phyloP scores from a whole-genome alignment of 2,329 filamentous ascomycete genomes.

The Nigrospora osmanthi region DNA sequence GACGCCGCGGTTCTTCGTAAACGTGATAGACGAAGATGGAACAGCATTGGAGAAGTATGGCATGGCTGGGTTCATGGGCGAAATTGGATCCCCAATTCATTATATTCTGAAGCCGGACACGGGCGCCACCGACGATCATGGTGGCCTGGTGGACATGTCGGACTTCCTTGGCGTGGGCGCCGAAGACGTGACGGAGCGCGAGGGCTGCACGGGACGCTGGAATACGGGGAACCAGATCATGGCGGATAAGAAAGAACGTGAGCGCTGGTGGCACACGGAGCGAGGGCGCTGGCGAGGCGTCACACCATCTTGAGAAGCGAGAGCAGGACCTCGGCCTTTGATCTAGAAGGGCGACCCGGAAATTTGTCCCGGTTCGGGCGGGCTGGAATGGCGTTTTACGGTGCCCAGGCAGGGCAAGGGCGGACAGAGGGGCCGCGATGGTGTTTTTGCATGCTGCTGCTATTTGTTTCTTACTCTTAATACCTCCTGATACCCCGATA shows the following conservation, averaged over 20 bases:
- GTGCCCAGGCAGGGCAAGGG: no score
- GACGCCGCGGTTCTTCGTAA: conserved; percentile 48
- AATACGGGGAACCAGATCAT: conserved; percentile 28
- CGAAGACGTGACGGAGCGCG: conserved; percentile 30
- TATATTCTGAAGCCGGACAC: conserved; percentile 54
- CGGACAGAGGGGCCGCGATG: no score
- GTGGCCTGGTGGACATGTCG: conserved; percentile 44
- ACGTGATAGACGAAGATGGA: conserved; percentile 47
- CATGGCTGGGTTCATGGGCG: conserved; percentile 56
- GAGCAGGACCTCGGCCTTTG: no score
- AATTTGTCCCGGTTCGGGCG: no score
- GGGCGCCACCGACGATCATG: conserved; percentile 47
- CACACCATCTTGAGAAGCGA: not conserved
- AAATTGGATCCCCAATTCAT: conserved; percentile 45
- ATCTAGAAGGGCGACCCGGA: no score
- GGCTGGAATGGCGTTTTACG: no score
- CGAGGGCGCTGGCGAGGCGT: conserved; percentile 31
- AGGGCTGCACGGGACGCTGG: conserved; percentile 40
- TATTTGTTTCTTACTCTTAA: no score
- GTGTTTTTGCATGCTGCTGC: no score
- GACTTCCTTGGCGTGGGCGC: conserved; percentile 41
- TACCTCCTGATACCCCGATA: no score
- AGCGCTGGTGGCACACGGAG: conserved; percentile 43
- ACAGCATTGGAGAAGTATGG: conserved; percentile 41
- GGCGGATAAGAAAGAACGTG: conserved; percentile 38